These are phyloP conservation scores for Fusarium secorum DNA, from an alignment of 2,329 filamentous ascomycete genomes.

Conservation along the genomic window DNA sequence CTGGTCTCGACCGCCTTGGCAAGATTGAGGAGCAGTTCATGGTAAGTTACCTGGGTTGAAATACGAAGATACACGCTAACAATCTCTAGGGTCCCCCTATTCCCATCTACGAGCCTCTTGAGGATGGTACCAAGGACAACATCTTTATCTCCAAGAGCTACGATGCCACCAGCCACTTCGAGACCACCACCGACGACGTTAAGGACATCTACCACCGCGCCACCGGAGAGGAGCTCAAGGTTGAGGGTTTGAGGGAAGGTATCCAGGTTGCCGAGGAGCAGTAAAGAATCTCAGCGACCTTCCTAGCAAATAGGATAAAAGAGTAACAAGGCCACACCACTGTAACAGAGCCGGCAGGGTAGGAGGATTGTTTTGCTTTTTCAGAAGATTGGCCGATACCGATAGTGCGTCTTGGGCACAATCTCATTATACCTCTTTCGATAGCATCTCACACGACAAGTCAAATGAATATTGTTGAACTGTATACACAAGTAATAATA, in stretches of 20 bases:
- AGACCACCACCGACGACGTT: conserved; percentile 90
- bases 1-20: conserved; percentile 90
- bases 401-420: conserved; percentile 35
- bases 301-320: conserved; percentile 5
- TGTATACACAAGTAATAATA: neutral
- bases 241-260: conserved; percentile 85
- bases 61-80: neutral
- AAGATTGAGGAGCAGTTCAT: conserved; percentile 97
- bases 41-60: conserved; percentile 55
- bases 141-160: conserved; percentile 99
- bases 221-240: conserved; percentile 83
- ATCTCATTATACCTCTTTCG: conserved; percentile 43
- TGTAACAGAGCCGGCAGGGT: conserved; percentile 8
- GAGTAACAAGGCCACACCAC: conserved; percentile 18
- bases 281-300: conserved; percentile 33
- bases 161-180: conserved; percentile 96
- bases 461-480: conserved; percentile 24
- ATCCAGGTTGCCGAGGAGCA: conserved; percentile 76
- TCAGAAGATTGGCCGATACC: conserved; percentile 15
- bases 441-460: conserved; percentile 34
- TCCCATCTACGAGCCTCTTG: conserved; percentile 90
- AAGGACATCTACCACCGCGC: conserved; percentile 89
- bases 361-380: conserved; percentile 24
- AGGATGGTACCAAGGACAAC: conserved; percentile 83
- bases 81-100: conserved; percentile 74